Base-by-base conservation (phyloP, 495 filamentous ascomycete species). In the Acidomyces sp. region DNA sequence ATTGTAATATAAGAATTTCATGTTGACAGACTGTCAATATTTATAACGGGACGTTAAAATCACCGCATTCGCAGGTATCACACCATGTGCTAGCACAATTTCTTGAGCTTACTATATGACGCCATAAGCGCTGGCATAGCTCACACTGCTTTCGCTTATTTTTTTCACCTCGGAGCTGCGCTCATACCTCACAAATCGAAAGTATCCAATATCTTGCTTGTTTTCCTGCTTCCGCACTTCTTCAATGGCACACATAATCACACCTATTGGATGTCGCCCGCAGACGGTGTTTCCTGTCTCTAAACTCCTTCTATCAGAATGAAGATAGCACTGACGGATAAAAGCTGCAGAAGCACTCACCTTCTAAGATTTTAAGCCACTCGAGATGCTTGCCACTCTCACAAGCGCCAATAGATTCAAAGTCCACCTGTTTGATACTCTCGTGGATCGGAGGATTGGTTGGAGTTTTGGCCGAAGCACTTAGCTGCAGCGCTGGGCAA, bases 231-330 rank as follows among this genome's bases (percentile, higher is more conserved):
- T 36, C 17, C 25, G 27, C 41, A 80, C 52, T 28, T 56, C 57
- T 61, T 95, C 86, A 43, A 94, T 55, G 0, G 77, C 86, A 2
- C 85, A 85, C 82, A 99, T 84, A 9, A 92, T 70, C 10, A 99
- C 79, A 0, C 92, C 86, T 50, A 99, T 96, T 0, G 90, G 90
- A 67, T 99, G 92, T 29, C 86, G 67, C 35, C 90, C 90, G 51
- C 90, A 99, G 21, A 99, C 85, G 1, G 90, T 95, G 51, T 99
- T 99, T 24, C 31, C 26, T 7, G 26, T 28, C 26, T 28, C 13
- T 28, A 13, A 7, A 13, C 26, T 28, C 13, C 7, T 7, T 13
- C 26, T 7, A 13, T 28, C 13, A 28, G 26, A 28, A 28, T 7
- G 7, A 28, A 13, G 26, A 7, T 28, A 13, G 26, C 7, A 7